Evolutionary conservation across 805 yeast species (phyloP).

Genomic region (Saturnispora serradocipensis): DNA sequence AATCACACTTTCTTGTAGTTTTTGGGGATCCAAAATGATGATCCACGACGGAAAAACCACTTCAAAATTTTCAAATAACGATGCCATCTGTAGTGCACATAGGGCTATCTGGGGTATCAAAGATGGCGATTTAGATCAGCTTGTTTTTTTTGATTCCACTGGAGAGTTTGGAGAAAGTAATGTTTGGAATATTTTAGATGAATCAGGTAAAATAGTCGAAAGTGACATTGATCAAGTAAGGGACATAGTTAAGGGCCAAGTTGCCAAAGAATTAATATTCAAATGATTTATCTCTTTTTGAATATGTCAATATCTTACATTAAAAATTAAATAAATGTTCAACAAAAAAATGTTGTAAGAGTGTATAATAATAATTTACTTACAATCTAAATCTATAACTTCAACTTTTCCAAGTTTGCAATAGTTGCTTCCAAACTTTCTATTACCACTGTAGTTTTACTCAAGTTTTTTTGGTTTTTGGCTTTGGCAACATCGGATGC

Average conservation of each 20-base stretch:
- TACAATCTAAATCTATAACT: conserved; percentile 30
- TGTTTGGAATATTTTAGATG: conserved; percentile 43
- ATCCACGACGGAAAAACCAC: not conserved
- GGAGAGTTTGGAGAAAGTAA: conserved; percentile 59
- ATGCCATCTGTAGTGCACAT: conserved; percentile 2
- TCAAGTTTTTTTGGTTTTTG: conserved; percentile 57
- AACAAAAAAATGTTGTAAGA: not conserved
- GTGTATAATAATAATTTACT: not conserved
- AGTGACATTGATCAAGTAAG: conserved; percentile 3
- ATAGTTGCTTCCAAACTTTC: conserved; percentile 85
- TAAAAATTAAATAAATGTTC: not conserved
- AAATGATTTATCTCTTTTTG: not conserved
- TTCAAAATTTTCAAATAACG: not conserved
- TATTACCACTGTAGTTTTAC: conserved; percentile 72
- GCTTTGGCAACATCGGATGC: conserved; percentile 78
- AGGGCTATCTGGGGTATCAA: conserved; percentile 4
- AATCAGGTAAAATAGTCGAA: conserved; percentile 40
- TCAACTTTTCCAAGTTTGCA: conserved; percentile 71
- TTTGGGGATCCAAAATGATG: conserved; percentile 35
- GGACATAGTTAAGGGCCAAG: not conserved
- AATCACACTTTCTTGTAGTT: conserved; percentile 55
- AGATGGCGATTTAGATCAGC: conserved; percentile 31
- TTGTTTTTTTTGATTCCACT: conserved; percentile 62
- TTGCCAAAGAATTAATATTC: conserved; percentile 1
- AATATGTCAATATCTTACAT: not conserved